These are phyloP conservation scores for Acacia melanoxylon DNA, from an alignment of 306 rosid species.

Conservation along the genomic window DNA sequence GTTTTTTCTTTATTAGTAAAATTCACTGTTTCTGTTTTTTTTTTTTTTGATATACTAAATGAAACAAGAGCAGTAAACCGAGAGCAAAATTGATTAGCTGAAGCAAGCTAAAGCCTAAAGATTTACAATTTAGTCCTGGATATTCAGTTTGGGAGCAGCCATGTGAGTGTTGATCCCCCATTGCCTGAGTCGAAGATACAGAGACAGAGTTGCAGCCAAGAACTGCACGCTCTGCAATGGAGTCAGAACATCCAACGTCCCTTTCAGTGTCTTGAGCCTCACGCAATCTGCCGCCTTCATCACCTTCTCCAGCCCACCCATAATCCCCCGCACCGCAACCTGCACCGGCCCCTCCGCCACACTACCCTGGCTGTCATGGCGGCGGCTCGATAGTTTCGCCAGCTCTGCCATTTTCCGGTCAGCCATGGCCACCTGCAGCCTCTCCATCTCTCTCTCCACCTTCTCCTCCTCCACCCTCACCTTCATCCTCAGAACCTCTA, in stretches of 20 bases:
- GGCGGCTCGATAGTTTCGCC: slow-evolving; percentile 15
- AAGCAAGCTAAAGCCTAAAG: background rate
- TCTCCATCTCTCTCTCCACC: slow-evolving; percentile 1
- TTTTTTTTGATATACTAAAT: background rate
- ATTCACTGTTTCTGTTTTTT: background rate
- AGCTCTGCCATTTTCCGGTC: slow-evolving; percentile 52
- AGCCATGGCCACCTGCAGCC: slow-evolving; percentile 41
- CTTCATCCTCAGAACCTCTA: background rate
- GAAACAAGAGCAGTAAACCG: background rate
- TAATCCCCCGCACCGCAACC: slow-evolving; percentile 43
- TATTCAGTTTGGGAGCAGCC: background rate
- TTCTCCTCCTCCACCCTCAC: background rate
- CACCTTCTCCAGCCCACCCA: slow-evolving; percentile 51
- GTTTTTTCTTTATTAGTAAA: too few relatives aligned
- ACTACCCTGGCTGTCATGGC: background rate
- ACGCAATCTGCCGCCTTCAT: slow-evolving; percentile 82
- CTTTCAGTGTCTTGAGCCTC: slow-evolving; percentile 61
- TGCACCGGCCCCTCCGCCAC: slow-evolving; percentile 23
- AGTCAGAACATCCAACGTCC: slow-evolving; percentile 55
- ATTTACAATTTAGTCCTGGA: background rate
- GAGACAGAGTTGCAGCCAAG: slow-evolving; percentile 46
- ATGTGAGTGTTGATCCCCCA: slow-evolving; percentile 38
- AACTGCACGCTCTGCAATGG: slow-evolving; percentile 69
- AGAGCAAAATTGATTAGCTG: background rate
- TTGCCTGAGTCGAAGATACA: slow-evolving; percentile 51